Percentiles rank a stretch among this genome's conserved stretches.
These are phyloP conservation scores for Lepiota venenata DNA, from an alignment of 768 basidiomycete genomes.

Conservation along the genomic window DNA sequence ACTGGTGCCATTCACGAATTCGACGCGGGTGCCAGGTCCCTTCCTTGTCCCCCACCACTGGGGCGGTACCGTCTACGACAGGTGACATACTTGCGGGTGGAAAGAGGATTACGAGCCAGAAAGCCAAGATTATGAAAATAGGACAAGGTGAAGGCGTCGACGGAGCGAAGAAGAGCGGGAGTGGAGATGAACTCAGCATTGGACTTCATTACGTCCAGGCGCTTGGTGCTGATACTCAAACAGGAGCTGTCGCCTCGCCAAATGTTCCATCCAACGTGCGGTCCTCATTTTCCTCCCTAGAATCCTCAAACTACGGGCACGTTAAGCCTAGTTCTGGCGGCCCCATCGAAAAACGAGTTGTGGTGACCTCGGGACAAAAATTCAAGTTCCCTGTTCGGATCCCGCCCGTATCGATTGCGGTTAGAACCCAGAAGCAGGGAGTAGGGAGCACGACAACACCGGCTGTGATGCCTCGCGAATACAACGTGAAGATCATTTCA, in stretches of 20 bases:
- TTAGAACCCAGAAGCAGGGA: constrained; percentile 5
- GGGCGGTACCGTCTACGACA: constrained; percentile 18
- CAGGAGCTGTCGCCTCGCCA: constrained; percentile 21
- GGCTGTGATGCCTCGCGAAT: constrained; percentile 14
- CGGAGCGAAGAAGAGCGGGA: constrained; percentile 31
- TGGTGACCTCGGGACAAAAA: constrained; percentile 53
- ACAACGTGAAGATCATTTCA: constrained; percentile 47
- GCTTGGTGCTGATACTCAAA: constrained; percentile 50
- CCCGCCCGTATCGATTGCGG: constrained; percentile 19
- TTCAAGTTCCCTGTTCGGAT: constrained; percentile 58
- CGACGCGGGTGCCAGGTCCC: constrained; percentile 60
- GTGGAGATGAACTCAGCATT: constrained; percentile 63
- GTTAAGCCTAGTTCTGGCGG: constrained; percentile 24
- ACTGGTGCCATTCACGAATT: constrained; percentile 69
- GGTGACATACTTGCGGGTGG: constrained; percentile 23
- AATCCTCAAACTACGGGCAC: constrained; percentile 51
- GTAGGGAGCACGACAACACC: not conserved
- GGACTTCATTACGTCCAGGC: constrained; percentile 71
- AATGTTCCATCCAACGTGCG: constrained; percentile 34
- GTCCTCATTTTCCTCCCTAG: constrained; percentile 64
- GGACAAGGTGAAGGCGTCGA: constrained; percentile 27
- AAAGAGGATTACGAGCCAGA: constrained; percentile 59
- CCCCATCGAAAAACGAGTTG: constrained; percentile 33
- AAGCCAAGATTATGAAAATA: constrained; percentile 49
- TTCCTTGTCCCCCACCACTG: constrained; percentile 16